Conservation (phyloP, 345 rosid genomes). For the Kandelia obovata region DNA sequence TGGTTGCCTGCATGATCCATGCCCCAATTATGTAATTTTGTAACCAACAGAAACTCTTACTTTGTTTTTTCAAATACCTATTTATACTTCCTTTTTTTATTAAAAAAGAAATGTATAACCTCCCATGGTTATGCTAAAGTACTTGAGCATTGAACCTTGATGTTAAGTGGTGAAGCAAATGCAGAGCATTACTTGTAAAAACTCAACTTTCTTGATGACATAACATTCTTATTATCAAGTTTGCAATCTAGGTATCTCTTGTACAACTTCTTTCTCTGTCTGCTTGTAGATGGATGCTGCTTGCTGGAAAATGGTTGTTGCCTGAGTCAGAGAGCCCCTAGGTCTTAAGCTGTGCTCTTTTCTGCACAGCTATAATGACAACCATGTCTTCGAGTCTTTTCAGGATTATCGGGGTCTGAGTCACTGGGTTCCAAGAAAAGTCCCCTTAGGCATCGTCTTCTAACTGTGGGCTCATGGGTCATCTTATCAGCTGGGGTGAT, state of each 20-base stretch:
- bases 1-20: conserved; percentile 11
- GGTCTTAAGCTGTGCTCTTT: conserved; percentile 45
- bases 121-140: neutral
- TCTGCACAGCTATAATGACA: conserved; percentile 48
- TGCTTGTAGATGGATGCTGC: conserved; percentile 2
- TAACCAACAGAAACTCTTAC: conserved; percentile 5
- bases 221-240: conserved; percentile 28
- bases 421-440: conserved; percentile 72
- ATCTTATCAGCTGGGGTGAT: conserved; percentile 47
- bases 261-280: neutral
- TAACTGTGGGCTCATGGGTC: conserved; percentile 49
- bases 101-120: no score
- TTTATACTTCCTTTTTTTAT: neutral
- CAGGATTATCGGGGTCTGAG: conserved; percentile 58
- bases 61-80: neutral
- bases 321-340: conserved; percentile 23
- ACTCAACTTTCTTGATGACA: conserved; percentile 13
- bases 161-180: conserved; percentile 2
- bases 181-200: conserved; percentile 1
- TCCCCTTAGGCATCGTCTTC: conserved; percentile 76
- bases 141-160: neutral
- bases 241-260: neutral
- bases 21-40: conserved; percentile 15
- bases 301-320: neutral
- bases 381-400: conserved; percentile 71